Conservation (phyloP, 2,329 filamentous ascomycete genomes). For the Fonsecaea pedrosoi region DNA sequence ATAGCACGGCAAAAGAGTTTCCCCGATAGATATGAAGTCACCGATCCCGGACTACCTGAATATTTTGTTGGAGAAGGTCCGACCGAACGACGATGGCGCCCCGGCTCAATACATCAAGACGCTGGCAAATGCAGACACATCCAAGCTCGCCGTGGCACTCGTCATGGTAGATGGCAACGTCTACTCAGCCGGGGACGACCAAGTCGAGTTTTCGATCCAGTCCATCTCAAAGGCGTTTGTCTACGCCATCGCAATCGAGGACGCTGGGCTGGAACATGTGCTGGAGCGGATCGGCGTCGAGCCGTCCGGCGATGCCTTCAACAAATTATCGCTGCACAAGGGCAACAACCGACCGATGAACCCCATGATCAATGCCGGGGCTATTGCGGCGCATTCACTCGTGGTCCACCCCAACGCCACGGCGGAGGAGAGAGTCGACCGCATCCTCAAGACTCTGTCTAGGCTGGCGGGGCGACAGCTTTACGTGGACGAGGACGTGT, state of each 20-base stretch:
- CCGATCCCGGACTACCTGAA: constrained; percentile 32
- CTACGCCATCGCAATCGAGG: constrained; percentile 30
- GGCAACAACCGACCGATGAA: constrained; percentile 31
- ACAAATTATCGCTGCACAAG: constrained; percentile 28
- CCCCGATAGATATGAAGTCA: constrained; percentile 23
- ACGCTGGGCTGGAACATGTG: constrained; percentile 29
- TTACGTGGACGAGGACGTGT: constrained; percentile 30
- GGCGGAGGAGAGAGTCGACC: constrained; percentile 29
- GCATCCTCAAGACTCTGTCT: constrained; percentile 29
- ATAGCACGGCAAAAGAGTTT: constrained; percentile 16
- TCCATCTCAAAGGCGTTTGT: constrained; percentile 32
- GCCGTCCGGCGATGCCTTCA: constrained; percentile 31
- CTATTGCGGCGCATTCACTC: constrained; percentile 30
- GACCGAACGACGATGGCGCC: constrained; percentile 28
- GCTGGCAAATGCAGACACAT: constrained; percentile 29
- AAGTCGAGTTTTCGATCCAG: constrained; percentile 30
- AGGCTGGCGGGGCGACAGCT: constrained; percentile 28
- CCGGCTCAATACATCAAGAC: constrained; percentile 32
- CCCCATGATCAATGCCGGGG: constrained; percentile 32
- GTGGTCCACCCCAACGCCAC: constrained; percentile 28
- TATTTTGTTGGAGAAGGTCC: constrained; percentile 27
- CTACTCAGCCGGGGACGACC: constrained; percentile 29
- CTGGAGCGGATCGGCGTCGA: constrained; percentile 29
- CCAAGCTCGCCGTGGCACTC: constrained; percentile 32
- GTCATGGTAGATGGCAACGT: constrained; percentile 31